Percentiles rank a stretch among this genome's conserved stretches.
These are phyloP conservation scores for Hypoxylon sp. DNA, from an alignment of 2,329 filamentous ascomycete species.

Conservation along the genomic window DNA sequence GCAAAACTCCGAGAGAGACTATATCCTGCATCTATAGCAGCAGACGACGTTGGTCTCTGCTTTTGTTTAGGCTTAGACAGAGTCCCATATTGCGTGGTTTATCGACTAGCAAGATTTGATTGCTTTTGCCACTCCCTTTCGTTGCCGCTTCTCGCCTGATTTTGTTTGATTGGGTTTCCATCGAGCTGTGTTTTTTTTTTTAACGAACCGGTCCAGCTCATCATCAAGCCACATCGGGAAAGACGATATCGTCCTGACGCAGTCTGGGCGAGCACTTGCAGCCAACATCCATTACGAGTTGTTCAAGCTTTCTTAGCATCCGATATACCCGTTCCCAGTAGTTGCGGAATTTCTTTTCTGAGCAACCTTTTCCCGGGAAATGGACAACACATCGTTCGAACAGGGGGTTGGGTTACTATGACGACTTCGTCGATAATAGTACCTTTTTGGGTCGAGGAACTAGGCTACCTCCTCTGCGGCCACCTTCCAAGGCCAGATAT, in stretches of 20 bases:
- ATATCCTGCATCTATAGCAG: conserved; percentile 44
- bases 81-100: conserved; percentile 42
- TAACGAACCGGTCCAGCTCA: conserved; percentile 45
- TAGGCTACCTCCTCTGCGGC: conserved; percentile 46
- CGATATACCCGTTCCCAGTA: conserved; percentile 45
- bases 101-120: conserved; percentile 39
- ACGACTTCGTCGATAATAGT: conserved; percentile 39
- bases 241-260: conserved; percentile 47
- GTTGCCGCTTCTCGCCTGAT: conserved; percentile 44
- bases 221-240: conserved; percentile 54
- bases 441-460: conserved; percentile 39
- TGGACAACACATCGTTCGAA: conserved; percentile 46
- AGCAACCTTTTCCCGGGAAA: conserved; percentile 35
- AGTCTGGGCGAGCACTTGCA: conserved; percentile 48
- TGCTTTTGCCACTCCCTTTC: conserved; percentile 41
- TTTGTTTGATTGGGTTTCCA: conserved; percentile 48
- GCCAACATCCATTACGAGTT: conserved; percentile 51
- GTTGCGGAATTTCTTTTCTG: conserved; percentile 37
- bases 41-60: conserved; percentile 26
- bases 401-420: conserved; percentile 45
- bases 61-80: conserved; percentile 35
- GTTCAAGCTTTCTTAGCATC: conserved; percentile 46
- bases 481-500: conserved; percentile 47
- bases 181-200: conserved; percentile 33
- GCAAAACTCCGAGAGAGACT: conserved; percentile 36